Conservation (phyloP, 192 early-diverging fungal species). For the Coemansia sp. region DNA sequence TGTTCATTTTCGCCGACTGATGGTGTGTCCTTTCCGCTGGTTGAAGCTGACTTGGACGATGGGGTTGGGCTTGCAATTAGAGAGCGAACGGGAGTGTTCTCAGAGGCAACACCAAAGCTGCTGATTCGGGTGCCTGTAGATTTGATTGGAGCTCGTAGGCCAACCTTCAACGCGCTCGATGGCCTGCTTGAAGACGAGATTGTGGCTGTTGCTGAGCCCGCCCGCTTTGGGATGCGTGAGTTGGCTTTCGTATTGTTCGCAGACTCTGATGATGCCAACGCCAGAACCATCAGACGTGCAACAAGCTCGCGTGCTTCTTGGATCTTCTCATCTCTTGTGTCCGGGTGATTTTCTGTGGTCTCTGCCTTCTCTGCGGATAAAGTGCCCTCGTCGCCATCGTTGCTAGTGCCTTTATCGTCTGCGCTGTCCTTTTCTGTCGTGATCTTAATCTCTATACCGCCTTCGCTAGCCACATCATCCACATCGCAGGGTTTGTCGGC, state of each 20-base stretch:
- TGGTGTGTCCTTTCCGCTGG: slow-evolving; percentile 23
- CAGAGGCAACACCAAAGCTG: slow-evolving; percentile 54
- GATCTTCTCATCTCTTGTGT: slow-evolving; percentile 12
- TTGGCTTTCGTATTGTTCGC: slow-evolving; percentile 19
- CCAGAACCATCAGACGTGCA: slow-evolving; percentile 53
- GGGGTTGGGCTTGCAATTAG: slow-evolving; percentile 40
- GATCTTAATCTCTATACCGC: background rate
- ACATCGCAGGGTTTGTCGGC: background rate
- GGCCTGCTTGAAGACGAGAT: slow-evolving; percentile 13
- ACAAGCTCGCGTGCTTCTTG: slow-evolving; percentile 55
- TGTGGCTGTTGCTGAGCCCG: slow-evolving; percentile 12
- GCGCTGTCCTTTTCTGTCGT: background rate
- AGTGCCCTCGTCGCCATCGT: background rate
- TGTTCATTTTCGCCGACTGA: slow-evolving; percentile 30
- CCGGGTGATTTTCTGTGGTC: background rate
- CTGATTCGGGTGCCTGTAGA: slow-evolving; percentile 42
- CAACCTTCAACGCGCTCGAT: slow-evolving; percentile 18
- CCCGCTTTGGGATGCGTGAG: slow-evolving; percentile 36
- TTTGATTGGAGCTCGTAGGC: slow-evolving; percentile 35
- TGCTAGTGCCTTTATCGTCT: slow-evolving; percentile 1
- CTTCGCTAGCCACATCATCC: slow-evolving; percentile 11
- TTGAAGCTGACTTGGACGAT: slow-evolving; percentile 24
- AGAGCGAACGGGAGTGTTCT: slow-evolving; percentile 47
- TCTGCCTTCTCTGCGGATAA: background rate
- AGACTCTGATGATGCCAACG: slow-evolving; percentile 40